Percentiles rank a stretch among this genome's conserved stretches.
Conservation (phyloP, 371 early-diverging fungal species). For the Chytridiales sp. region DNA sequence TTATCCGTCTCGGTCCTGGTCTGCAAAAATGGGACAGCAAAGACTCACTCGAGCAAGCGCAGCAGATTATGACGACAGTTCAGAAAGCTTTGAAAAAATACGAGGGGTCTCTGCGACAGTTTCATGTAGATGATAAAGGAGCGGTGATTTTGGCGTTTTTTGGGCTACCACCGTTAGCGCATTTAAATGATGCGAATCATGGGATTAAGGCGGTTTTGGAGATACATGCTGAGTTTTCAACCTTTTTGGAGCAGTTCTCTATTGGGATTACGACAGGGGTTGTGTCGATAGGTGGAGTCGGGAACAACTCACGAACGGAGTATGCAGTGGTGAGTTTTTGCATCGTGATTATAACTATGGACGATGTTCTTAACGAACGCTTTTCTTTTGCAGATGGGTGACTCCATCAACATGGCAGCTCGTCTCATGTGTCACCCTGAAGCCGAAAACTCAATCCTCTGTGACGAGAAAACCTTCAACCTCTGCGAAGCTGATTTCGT, state of each 20-base stretch:
- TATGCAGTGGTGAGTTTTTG: constrained; percentile 57
- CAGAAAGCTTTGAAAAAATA: constrained; percentile 41
- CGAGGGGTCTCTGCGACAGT: constrained; percentile 54
- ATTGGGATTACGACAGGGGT: constrained; percentile 58
- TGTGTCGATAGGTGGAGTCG: constrained; percentile 55
- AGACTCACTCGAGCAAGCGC: constrained; percentile 35
- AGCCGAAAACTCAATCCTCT: constrained; percentile 39
- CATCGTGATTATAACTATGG: not conserved
- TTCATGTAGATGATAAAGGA: constrained; percentile 60
- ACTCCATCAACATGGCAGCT: constrained; percentile 61
- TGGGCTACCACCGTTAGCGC: constrained; percentile 56
- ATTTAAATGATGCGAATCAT: constrained; percentile 50
- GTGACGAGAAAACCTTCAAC: constrained; percentile 51
- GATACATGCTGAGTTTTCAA: constrained; percentile 36
- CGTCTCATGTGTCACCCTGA: constrained; percentile 47
- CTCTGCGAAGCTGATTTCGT: constrained; percentile 42
- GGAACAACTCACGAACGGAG: constrained; percentile 45
- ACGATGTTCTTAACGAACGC: not conserved
- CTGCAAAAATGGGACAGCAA: constrained; percentile 33
- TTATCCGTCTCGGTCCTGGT: constrained; percentile 44
- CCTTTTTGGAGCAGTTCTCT: constrained; percentile 47
- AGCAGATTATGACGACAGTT: constrained; percentile 46
- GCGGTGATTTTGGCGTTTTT: constrained; percentile 52
- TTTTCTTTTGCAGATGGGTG: constrained; percentile 50
- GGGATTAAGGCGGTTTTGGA: constrained; percentile 52